phyloP scores from a whole-genome alignment of 2,329 filamentous ascomycete species.

The Chaetomiaceae sp. region DNA sequence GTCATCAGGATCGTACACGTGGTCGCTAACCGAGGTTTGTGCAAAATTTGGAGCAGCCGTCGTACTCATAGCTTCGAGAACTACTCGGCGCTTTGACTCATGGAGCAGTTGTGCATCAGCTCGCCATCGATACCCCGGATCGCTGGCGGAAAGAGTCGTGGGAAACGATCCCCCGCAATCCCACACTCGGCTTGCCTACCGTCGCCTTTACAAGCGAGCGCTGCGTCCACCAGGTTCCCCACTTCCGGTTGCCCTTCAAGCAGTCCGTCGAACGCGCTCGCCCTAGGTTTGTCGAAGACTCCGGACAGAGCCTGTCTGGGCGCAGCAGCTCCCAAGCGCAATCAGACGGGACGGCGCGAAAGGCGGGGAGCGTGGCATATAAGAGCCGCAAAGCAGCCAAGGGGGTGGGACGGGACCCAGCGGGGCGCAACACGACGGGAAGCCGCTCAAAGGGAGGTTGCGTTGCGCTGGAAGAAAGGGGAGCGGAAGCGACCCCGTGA shows the following conservation, averaged over 20 bases:
- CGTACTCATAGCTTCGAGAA: constrained; percentile 39
- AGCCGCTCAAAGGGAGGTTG: constrained; percentile 14
- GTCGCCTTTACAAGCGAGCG: not conserved
- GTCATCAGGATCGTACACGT: constrained; percentile 44
- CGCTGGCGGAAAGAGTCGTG: not conserved
- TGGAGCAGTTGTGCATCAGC: constrained; percentile 27
- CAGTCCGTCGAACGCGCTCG: constrained; percentile 6
- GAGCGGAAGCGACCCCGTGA: constrained; percentile 24
- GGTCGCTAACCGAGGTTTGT: constrained; percentile 33
- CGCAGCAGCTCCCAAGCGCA: constrained; percentile 20
- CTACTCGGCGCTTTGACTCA: constrained; percentile 30
- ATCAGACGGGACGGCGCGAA: constrained; percentile 10
- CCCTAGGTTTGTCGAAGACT: constrained; percentile 11
- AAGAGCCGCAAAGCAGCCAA: constrained; percentile 27
- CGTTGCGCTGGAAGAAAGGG: constrained; percentile 18
- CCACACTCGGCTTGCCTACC: not conserved
- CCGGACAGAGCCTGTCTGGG: constrained; percentile 7
- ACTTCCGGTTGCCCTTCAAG: not conserved
- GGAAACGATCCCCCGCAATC: not conserved
- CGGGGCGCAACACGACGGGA: constrained; percentile 9
- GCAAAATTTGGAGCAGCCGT: constrained; percentile 34
- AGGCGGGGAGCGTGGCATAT: constrained; percentile 20
- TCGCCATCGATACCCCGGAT: constrained; percentile 31
- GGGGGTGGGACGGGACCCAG: constrained; percentile 13
- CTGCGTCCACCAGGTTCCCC: not conserved